Conservation (phyloP, 306 rosid species). For the Mucuna pruriens region DNA sequence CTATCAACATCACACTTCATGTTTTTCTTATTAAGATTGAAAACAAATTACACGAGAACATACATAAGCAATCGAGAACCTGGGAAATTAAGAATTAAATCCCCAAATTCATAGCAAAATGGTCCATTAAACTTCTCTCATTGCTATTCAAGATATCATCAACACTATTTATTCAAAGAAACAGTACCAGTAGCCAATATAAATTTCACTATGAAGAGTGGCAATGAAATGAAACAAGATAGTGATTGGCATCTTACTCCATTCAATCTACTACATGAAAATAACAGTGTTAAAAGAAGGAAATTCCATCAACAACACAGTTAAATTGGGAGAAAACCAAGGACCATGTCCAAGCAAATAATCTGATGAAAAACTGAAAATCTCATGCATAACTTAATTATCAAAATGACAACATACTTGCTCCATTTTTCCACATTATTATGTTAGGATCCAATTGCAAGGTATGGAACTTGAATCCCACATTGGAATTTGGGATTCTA, state of each 20-base stretch:
- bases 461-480: background rate
- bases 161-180: background rate
- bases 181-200: background rate
- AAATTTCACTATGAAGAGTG: background rate
- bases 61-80: background rate
- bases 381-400: constrained; percentile 11
- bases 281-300: background rate
- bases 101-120: constrained; percentile 26
- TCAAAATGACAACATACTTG: constrained; percentile 12
- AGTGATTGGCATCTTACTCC: constrained; percentile 21
- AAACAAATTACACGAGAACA: background rate
- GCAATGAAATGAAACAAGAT: constrained; percentile 27
- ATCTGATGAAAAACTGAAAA: constrained; percentile 14
- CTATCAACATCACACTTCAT: constrained; percentile 17
- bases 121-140: background rate
- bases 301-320: constrained; percentile 23
- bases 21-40: background rate
- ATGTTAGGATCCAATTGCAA: background rate
- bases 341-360: constrained; percentile 1
- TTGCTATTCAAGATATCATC: constrained; percentile 10
- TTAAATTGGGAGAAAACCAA: background rate
- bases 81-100: constrained; percentile 6
- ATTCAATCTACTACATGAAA: constrained; percentile 6
- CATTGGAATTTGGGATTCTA: background rate
- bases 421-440: background rate